Evolutionary conservation across 371 early-diverging fungal species (phyloP).

Genomic region (Zopfochytrium polystomum): DNA sequence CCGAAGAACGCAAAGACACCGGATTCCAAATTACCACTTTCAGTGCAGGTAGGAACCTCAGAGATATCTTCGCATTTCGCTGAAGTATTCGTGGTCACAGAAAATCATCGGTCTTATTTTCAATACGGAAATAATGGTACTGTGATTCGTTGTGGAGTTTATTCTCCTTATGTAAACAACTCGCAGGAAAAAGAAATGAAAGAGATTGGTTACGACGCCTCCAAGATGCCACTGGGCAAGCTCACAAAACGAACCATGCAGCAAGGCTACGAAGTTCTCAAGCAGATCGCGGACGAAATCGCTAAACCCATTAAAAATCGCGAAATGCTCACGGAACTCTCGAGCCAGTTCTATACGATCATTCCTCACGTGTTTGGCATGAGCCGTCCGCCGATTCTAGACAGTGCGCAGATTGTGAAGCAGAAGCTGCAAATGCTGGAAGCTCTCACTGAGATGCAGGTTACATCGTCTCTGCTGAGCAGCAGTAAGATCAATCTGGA

Average conservation of each 20-base stretch:
- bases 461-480: conserved; percentile 53
- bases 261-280: conserved; percentile 51
- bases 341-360: conserved; percentile 54
- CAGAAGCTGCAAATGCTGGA: conserved; percentile 60
- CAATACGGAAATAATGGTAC: conserved; percentile 55
- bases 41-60: conserved; percentile 37
- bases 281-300: conserved; percentile 46
- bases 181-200: conserved; percentile 44
- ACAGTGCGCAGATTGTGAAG: conserved; percentile 35
- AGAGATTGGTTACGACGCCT: conserved; percentile 54
- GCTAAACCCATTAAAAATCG: conserved; percentile 3
- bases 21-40: conserved; percentile 44
- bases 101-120: conserved; percentile 54
- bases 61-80: not conserved
- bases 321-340: conserved; percentile 27
- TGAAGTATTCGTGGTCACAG: not conserved
- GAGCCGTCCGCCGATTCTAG: conserved; percentile 49
- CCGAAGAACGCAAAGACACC: conserved; percentile 33
- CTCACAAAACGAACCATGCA: conserved; percentile 52
- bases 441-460: conserved; percentile 57
- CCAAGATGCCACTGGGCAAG: conserved; percentile 64
- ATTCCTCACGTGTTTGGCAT: conserved; percentile 61
- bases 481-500: conserved; percentile 30
- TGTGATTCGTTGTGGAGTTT: not conserved
- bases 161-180: not conserved